phyloP scores from a whole-genome alignment of 352 stramenopile species.

The Achlya hypogyna region DNA sequence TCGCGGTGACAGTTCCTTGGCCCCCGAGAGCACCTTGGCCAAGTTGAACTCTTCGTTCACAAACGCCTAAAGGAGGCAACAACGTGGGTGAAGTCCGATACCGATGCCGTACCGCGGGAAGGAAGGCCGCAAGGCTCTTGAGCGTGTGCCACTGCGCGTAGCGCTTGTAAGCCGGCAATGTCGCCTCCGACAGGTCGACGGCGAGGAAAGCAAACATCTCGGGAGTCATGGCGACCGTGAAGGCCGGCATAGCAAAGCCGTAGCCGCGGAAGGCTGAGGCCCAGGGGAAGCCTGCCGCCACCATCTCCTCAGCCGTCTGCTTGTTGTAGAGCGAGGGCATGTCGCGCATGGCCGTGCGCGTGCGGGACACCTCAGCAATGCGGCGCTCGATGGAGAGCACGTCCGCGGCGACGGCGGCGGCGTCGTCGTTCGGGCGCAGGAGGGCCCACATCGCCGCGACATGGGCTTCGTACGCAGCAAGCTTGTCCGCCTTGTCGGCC shows the following conservation, averaged over 20 bases:
- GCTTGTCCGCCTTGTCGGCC: constrained; percentile 57
- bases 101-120: neutral
- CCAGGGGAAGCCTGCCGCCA: constrained; percentile 2
- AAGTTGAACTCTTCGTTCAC: constrained; percentile 85
- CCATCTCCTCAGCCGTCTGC: constrained; percentile 35
- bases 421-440: constrained; percentile 23
- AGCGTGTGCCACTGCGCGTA: constrained; percentile 15
- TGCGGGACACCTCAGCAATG: constrained; percentile 79
- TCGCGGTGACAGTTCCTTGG: constrained; percentile 75
- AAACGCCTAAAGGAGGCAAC: constrained; percentile 32
- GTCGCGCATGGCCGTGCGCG: constrained; percentile 53
- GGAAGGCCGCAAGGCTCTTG: neutral
- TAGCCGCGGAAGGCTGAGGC: constrained; percentile 1
- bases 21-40: constrained; percentile 69
- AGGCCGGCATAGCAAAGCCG: neutral
- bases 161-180: constrained; percentile 4
- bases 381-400: constrained; percentile 80
- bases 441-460: constrained; percentile 40
- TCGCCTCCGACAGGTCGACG: neutral
- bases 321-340: constrained; percentile 63
- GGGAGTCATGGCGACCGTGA: constrained; percentile 47
- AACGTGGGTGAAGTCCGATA: neutral
- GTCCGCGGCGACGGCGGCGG: constrained; percentile 23
- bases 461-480: constrained; percentile 45
- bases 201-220: constrained; percentile 32